These are phyloP conservation scores for Dendrocalamus latiflorus DNA, from an alignment of 202 grass and related monocot genomes.

Conservation along the genomic window DNA sequence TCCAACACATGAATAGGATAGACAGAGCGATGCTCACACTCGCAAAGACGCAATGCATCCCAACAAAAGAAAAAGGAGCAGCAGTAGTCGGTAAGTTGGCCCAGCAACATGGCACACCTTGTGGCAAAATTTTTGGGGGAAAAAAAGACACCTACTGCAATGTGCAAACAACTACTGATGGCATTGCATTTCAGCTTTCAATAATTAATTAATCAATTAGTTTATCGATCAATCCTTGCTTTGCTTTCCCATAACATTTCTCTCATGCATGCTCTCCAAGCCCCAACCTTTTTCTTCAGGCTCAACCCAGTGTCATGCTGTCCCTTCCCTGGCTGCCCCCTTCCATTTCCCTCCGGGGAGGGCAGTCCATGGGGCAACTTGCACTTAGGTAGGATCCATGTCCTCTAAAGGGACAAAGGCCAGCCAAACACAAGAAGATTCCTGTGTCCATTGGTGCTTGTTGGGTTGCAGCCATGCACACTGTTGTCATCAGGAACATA, in stretches of 20 bases:
- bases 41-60: background rate
- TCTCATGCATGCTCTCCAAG: background rate
- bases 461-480: slow-evolving; percentile 2
- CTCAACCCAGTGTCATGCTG: slow-evolving; percentile 5
- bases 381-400: slow-evolving; percentile 24
- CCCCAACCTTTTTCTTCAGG: background rate
- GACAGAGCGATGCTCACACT: background rate
- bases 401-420: slow-evolving; percentile 36
- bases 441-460: background rate
- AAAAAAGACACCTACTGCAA: too few species aligned
- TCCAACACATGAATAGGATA: background rate
- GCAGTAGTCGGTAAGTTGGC: too few species aligned
- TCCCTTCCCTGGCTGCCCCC: background rate
- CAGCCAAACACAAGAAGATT: slow-evolving; percentile 30
- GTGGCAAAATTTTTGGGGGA: background rate
- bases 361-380: slow-evolving; percentile 7
- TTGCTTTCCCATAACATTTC: background rate
- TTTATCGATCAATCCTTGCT: background rate
- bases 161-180: background rate
- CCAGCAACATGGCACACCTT: background rate
- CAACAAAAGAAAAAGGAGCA: too few species aligned
- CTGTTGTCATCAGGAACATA: background rate
- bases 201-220: background rate
- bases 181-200: background rate
- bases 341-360: background rate